Base-by-base conservation (phyloP, 768 basidiomycete genomes). In the Strobilomyces echinocephalus region DNA sequence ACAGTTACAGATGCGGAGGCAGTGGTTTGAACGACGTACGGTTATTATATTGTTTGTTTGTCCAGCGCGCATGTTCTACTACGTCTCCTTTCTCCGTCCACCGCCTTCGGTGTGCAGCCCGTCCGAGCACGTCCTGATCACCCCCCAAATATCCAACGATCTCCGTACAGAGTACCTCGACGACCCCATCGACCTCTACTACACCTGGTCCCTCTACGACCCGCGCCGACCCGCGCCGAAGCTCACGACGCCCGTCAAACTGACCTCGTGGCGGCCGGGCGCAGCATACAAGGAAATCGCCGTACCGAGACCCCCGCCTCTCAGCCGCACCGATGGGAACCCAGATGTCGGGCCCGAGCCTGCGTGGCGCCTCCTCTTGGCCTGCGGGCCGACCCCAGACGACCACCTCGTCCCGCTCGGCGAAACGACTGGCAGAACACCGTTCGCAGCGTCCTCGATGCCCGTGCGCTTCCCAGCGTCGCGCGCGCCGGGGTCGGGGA, bases 91-190 rank as follows among this genome's bases (percentile, higher is more conserved):
- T 67, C 81, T 95, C 15, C 85, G 91, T 42, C 91, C 93, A 11
- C 94, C 91, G 4, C 89, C 91, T 4, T 60, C 72, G 4, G 77
- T 78, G 46, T 73, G 76, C 0, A 64, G 74, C 8, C 71, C 76
- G 2, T 67, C 66, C 1, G 60, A 65, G 16, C 53, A 53, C 5
- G 70, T 94, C 46, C 68, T 73, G 12, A 79, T 95, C 48, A 91
- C 85, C 2, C 91, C 90, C 1, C 92, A 95, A 67, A 81, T 97
- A 55, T 83, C 86, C 30, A 95, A 97, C 67, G 94, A 95, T 60
- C 78, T 95, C 21, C 80, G 94, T 31, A 95, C 94, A 33, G 92
- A 94, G 65, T 71, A 76, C 1, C 82, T 76, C 60, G 72, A 75
- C 11, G 70, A 65, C 16, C 68, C 77, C 1, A 75, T 79, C 52